Conservation (phyloP, 1,284 basidiomycete genomes). For the Bjerkandera adusta region DNA sequence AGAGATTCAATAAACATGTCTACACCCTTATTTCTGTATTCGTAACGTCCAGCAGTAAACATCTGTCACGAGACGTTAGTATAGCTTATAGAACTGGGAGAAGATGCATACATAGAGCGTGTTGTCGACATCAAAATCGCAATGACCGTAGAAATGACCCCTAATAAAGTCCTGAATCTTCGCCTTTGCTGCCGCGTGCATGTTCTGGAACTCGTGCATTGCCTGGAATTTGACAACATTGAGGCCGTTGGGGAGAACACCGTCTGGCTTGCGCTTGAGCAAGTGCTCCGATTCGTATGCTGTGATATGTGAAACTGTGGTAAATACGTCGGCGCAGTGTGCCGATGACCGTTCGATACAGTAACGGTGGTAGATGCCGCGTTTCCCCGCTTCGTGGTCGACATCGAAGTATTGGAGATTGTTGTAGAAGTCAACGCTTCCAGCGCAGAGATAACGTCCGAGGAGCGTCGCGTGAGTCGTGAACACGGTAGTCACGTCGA, state of each 20-base stretch:
- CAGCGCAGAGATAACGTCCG: constrained; percentile 96
- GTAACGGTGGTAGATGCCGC: constrained; percentile 91
- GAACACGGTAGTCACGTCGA: constrained; percentile 97
- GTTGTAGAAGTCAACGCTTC: constrained; percentile 98
- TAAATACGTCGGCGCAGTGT: constrained; percentile 97
- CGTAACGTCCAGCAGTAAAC: constrained; percentile 99
- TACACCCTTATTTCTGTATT: constrained; percentile 98
- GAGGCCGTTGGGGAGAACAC: constrained; percentile 96
- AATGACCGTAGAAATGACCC: constrained; percentile 98
- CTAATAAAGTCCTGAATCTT: constrained; percentile 98
- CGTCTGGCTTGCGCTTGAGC: constrained; percentile 96
- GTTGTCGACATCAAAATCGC: constrained; percentile 94
- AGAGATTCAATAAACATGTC: constrained; percentile 99
- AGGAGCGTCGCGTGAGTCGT: constrained; percentile 99
- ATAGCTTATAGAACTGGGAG: background rate
- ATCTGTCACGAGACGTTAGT: constrained; percentile 45
- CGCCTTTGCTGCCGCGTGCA: constrained; percentile 88
- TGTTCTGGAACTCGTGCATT: constrained; percentile 97
- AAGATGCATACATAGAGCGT: constrained; percentile 82
- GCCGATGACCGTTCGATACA: constrained; percentile 95
- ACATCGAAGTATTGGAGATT: constrained; percentile 99
- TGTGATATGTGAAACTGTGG: constrained; percentile 97
- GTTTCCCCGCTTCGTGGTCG: constrained; percentile 97
- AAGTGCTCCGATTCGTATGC: constrained; percentile 97
- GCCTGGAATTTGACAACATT: constrained; percentile 97